Base-by-base conservation (phyloP, 2,329 filamentous ascomycete genomes). In the Colletotrichum salicis region DNA sequence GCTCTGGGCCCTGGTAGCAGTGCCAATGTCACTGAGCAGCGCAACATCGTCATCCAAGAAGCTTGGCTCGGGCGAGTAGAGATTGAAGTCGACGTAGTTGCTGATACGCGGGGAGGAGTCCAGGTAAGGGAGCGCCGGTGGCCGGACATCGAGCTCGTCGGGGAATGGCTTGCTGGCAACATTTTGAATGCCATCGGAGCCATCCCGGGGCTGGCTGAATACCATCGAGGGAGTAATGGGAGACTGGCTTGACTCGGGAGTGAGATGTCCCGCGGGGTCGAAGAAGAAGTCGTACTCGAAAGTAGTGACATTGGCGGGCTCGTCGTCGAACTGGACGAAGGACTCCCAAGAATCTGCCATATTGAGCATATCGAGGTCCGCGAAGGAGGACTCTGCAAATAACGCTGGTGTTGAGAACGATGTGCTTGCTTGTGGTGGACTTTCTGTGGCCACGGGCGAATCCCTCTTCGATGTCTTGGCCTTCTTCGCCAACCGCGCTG, bases 71-170 rank as follows among this genome's bases (percentile, higher is more conserved):
- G 87, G 87, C 61, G 87, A 89, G 80, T 84, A 89, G 19, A 89
- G 83, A 76, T 84, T 86, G 81, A 89, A 89, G 80, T 89, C 87
- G 74, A 84, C 79, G 75, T 89, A 89, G 78, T 86, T 80, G 76
- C 79, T 81, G 71, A 77, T 77, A 72, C 81, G 78, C 27, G 75
- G 72, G 65, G 78, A 78, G 4, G 79, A 77, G 71, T 80, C 80
- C 69, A 86, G 79, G 76, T 86, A 87, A 10, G 85, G 85, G 22
- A 86, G 80, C 22, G 73, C 69, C 15, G 77, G 74, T 1, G 60
- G 27, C 22, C 41, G 41, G 4, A n/a, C 29, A 13, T 33, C 37
- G 29, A 56, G 22, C 12, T 70, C 29, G 12, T 65, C 55, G 24
- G 27, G 31, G 15, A 41, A 61, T 22, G 33, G 45, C 35, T 37